phyloP scores from a whole-genome alignment of 2,329 filamentous ascomycete genomes.

The Botrytis sinoallii region DNA sequence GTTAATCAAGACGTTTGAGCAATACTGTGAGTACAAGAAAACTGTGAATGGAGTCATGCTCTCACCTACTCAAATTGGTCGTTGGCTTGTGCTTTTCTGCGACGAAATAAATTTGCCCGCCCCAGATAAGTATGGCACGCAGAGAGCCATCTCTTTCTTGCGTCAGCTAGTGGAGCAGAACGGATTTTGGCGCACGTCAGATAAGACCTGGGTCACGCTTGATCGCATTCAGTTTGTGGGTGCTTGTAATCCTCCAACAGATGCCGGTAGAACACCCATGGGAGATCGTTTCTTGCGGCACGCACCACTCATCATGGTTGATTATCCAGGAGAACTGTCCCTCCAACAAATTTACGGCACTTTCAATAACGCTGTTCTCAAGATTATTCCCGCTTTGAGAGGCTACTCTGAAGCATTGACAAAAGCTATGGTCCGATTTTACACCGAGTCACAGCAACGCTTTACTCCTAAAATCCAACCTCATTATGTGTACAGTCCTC shows the following conservation, averaged over 20 bases:
- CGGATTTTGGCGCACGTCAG: slow-evolving; percentile 96
- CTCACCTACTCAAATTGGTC: slow-evolving; percentile 91
- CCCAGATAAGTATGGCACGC: slow-evolving; percentile 95
- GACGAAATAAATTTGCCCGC: slow-evolving; percentile 99
- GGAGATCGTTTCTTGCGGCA: slow-evolving; percentile 92
- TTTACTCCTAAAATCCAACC: slow-evolving; percentile 97
- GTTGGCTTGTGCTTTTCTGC: slow-evolving; percentile 98
- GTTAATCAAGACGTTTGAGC: slow-evolving; percentile 98
- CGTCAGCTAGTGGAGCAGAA: slow-evolving; percentile 98
- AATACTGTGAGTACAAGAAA: slow-evolving; percentile 99
- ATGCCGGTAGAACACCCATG: slow-evolving; percentile 92
- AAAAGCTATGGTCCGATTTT: slow-evolving; percentile 96
- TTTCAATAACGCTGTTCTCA: slow-evolving; percentile 93
- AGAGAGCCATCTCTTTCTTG: slow-evolving; percentile 94
- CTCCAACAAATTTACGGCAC: slow-evolving; percentile 97
- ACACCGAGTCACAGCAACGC: slow-evolving; percentile 86
- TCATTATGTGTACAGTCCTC: slow-evolving; percentile 98
- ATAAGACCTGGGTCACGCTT: slow-evolving; percentile 96
- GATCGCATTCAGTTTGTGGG: slow-evolving; percentile 99
- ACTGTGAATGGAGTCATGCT: slow-evolving; percentile 94
- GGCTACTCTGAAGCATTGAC: slow-evolving; percentile 94
- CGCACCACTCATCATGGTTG: slow-evolving; percentile 98
- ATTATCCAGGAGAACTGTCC: slow-evolving; percentile 94
- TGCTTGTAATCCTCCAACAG: slow-evolving; percentile 96
- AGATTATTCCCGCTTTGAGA: slow-evolving; percentile 91